A percentile compares a stretch with the other conserved stretches of the same genome.
Conservation (phyloP, 371 early-diverging fungal genomes). For the Lichtheimia corymbifera region DNA sequence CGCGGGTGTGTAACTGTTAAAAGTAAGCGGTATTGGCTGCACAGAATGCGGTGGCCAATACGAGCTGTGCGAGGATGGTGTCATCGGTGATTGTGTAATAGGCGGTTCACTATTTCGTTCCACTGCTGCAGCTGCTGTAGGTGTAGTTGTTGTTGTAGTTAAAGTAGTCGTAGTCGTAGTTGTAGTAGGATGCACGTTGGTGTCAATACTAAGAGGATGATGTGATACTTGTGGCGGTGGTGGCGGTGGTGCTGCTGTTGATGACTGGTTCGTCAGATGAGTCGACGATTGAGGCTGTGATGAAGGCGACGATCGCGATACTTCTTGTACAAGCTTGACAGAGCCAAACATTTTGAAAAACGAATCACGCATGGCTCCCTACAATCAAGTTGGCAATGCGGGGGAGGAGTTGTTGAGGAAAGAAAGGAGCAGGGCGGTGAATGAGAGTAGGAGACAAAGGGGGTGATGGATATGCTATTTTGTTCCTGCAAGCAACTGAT, state of each 20-base stretch:
- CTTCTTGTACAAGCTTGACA: slow-evolving; percentile 51
- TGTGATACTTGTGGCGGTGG: not conserved
- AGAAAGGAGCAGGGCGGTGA: slow-evolving; percentile 1
- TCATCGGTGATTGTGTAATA: not conserved
- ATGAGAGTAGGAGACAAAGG: not conserved
- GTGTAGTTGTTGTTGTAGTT: not conserved
- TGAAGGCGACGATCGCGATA: slow-evolving; percentile 32
- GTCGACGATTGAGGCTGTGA: slow-evolving; percentile 10
- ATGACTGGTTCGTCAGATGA: not conserved
- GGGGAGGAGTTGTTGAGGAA: not conserved
- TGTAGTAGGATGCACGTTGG: not conserved
- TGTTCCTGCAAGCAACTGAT: no score
- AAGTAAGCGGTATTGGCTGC: slow-evolving; percentile 15
- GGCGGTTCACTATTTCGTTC: not conserved
- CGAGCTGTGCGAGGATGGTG: slow-evolving; percentile 8
- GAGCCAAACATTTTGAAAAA: slow-evolving; percentile 48
- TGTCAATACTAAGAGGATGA: not conserved
- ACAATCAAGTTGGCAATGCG: not conserved
- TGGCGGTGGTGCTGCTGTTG: not conserved
- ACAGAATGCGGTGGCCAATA: slow-evolving; percentile 15
- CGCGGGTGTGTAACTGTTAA: slow-evolving; percentile 16
- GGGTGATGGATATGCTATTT: not conserved
- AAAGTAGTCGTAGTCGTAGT: not conserved
- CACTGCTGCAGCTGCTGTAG: slow-evolving; percentile 1
- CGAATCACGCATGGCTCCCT: slow-evolving; percentile 23